These are phyloP conservation scores for Dacryopinax spathularia DNA, from an alignment of 768 basidiomycete genomes.

Conservation along the genomic window DNA sequence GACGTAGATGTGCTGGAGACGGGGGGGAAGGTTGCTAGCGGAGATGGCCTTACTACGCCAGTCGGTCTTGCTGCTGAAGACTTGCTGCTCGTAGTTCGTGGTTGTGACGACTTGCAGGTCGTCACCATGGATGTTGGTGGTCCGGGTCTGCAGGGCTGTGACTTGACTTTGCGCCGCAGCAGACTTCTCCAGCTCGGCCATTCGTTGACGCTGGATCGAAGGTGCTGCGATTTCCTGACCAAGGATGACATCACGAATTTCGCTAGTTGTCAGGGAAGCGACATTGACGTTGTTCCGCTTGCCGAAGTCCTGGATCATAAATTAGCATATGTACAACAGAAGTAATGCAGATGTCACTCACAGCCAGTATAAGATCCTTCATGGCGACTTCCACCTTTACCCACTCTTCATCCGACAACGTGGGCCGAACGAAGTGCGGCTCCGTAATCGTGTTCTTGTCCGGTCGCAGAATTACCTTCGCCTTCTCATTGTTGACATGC, in stretches of 20 bases:
- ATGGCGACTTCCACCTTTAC: constrained; percentile 98
- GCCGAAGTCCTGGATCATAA: constrained; percentile 65
- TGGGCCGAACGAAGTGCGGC: constrained; percentile 96
- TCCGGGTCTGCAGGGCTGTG: constrained; percentile 95
- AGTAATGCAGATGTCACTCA: constrained; percentile 25
- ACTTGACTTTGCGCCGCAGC: constrained; percentile 88
- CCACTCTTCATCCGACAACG: constrained; percentile 87
- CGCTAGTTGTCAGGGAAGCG: constrained; percentile 88
- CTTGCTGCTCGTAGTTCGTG: constrained; percentile 93
- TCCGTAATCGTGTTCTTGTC: constrained; percentile 96
- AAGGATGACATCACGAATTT: constrained; percentile 94
- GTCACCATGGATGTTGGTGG: constrained; percentile 95
- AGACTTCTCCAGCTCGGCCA: constrained; percentile 97
- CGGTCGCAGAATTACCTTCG: constrained; percentile 93
- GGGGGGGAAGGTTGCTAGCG: constrained; percentile 86
- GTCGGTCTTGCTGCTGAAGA: constrained; percentile 99
- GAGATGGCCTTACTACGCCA: constrained; percentile 99
- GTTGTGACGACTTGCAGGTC: constrained; percentile 91
- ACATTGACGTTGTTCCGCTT: constrained; percentile 99
- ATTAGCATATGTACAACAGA: neutral
- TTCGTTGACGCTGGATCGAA: constrained; percentile 87
- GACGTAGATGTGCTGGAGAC: constrained; percentile 96
- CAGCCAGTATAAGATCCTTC: constrained; percentile 88
- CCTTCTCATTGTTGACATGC: constrained; percentile 99
- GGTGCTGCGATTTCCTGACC: constrained; percentile 97